Evolutionary conservation across 768 basidiomycete species (phyloP), one percentile per base, ranked within the genome.

Genomic region (Mycena crocata): DNA sequence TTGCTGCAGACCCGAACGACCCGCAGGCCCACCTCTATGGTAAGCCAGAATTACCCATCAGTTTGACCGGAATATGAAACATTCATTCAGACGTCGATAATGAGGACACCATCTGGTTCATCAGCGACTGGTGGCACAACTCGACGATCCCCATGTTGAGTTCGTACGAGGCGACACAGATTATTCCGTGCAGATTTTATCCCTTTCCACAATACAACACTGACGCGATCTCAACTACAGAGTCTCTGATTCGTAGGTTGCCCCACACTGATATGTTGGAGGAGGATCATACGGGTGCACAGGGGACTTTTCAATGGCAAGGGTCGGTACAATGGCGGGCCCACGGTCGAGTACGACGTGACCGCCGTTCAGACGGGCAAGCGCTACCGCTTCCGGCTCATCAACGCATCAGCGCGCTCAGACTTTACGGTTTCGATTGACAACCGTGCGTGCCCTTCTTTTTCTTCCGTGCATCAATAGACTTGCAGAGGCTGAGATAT

Each of bases 361-460:
- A 64, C 80, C 66, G 67, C 73, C 37, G 79, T 85, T 24, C 51
- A 30, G 12, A 55, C n/a, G 0, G 76, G 76, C 12, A 59, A 62
- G 31, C 72, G 83, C 17, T 85, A 84, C 62, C 81, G 84, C 28
- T 81, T 85, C 72, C 82, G 84, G 14, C 14, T 85, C 13, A 61
- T 85, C 57, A 71, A 72, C 50, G 44, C n/a, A 15, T 78, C 81
- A 31, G 83, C 84, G 55, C 71, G 76, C 19, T 49, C 65, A 15
- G 72, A 72, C 64, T 82, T 80, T 70, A 71, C 70, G 40, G 80
- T 84, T 67, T 74, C 80, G 0, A 45, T 67, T 26, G 66, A 67
- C 35, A 62, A 62, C 48, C 66, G 66, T 67, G 19, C 75, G 51
- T 50, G 17, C 28, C 5, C 2, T 28, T 28, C 1, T 23, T 8